phyloP scores from a whole-genome alignment of 345 rosid species.

The Durio zibethinus region DNA sequence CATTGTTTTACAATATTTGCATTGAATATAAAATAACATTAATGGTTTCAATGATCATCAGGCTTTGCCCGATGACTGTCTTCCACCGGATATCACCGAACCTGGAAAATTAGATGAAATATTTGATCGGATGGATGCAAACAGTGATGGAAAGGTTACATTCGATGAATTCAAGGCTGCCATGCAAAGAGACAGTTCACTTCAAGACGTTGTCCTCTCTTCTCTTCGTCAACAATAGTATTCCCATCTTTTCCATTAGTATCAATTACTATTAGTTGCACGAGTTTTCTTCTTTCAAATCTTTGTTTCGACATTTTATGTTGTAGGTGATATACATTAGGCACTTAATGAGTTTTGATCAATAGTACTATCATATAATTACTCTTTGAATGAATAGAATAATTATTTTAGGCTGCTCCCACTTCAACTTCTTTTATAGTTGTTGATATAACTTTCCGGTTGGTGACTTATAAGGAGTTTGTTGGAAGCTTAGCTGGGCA shows the following conservation, averaged over 20 bases:
- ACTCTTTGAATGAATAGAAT: too few relatives aligned
- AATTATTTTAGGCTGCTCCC: too few relatives aligned
- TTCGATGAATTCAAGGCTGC: constrained; percentile 73
- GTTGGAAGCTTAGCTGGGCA: too few relatives aligned
- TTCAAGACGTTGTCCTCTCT: constrained; percentile 57
- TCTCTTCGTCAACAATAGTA: constrained; percentile 51
- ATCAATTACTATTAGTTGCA: too few relatives aligned
- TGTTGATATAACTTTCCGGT: too few relatives aligned
- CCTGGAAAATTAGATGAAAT: constrained; percentile 65
- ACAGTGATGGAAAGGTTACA: constrained; percentile 61
- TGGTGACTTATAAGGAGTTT: too few relatives aligned
- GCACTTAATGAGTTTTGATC: too few relatives aligned
- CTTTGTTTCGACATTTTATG: neutral
- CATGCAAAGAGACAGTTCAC: constrained; percentile 66
- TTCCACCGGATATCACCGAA: constrained; percentile 51
- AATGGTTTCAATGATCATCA: constrained; percentile 8
- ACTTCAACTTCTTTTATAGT: too few relatives aligned
- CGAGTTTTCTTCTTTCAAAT: neutral
- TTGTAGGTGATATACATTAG: constrained; percentile 9
- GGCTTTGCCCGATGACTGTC: constrained; percentile 74
- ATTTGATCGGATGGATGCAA: constrained; percentile 65
- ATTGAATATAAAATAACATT: neutral
- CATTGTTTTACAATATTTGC: neutral
- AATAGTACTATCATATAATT: too few relatives aligned
- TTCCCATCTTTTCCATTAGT: neutral